Evolutionary conservation across 1,284 basidiomycete species (phyloP), one percentile per base, ranked within the genome.

Genomic region (Amylostereum areolatum): DNA sequence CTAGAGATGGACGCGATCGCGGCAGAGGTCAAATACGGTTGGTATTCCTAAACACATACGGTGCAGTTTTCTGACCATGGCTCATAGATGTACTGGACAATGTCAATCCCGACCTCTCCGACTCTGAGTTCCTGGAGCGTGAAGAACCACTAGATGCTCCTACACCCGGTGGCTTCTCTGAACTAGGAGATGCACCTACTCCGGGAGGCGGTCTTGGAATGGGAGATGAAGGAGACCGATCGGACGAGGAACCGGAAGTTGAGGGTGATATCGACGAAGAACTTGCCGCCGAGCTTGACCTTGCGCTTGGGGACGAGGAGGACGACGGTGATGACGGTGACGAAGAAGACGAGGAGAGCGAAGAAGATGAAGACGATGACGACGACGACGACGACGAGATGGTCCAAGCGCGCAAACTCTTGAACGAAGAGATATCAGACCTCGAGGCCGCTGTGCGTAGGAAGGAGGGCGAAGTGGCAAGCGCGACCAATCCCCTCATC

Each of bases 401-500:
- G 28, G 71, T 77, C 5, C 86, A 89, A 63, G 83, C 86, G 45
- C 82, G 83, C 63, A 89, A 88, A 59, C 67, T 95, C 47, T 69
- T 96, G 57, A 88, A 86, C 52, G 91, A 92, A 62, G 94, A 97
- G 67, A 93, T 96, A 55, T 77, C 85, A 48, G 92, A 95, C 63
- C 69, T 97, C 53, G 91, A 97, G 66, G 82, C 83, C 44, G 92
- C 91, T 6, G 88, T 97, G 24, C 78, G 84, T 43, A 89, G 89
- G 76, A 97, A 96, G 72, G 81, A 82, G 54, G 77, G 75, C 28
- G 91, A 96, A 62, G 85, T 95, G 52, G 80, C 87, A n/a, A 87
- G 83, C 54, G 90, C 91, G 36, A 82, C 82, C 9, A 97, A 97
- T 64, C 87, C 89, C 25, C 81, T 97, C 52, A 92, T 97, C 66